Base-by-base conservation (phyloP, 2,329 filamentous ascomycete species). In the Penicillium sp. region DNA sequence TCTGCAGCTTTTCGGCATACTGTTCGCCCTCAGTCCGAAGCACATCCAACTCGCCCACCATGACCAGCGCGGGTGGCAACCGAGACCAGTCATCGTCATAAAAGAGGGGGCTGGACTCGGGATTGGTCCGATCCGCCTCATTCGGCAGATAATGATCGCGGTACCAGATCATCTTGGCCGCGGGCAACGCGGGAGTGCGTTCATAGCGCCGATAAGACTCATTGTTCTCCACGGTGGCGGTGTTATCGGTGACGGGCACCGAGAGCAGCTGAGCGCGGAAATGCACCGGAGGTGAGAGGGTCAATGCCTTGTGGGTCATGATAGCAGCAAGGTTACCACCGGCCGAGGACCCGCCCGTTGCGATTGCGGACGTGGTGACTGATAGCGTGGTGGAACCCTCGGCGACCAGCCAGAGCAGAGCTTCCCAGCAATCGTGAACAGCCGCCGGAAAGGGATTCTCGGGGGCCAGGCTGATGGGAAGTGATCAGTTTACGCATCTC, bases 141-240 rank as follows among this genome's bases (percentile, higher is more conserved):
- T 77, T 66, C 0, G 79, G 79, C 1, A 83, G 71, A 63, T 82
- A 83, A 60, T 80, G 77, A 15, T 73, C 60, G n/a, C 80, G 71
- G 58, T 81, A 83, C 80, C 81, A 83, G 42, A 79, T 61, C 80
- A 83, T 83, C 63, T 82, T 82, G 3, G 67, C 67, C 0, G 79
- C 78, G 0, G 80, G 76, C 1, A 82, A 69, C 0, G 79, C 77
- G 0, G 79, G 74, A 0, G 75, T 72, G 57, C 75, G 69, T 56
- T 81, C 69, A 58, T 79, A 80, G 39, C 75, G 72, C 13, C 64
- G 69, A 72, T 77, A 83, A 3, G 77, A 76, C 1, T 64, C 58
- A 48, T 72, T 78, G 47, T 67, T 76, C 7, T 56, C 62, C 0
- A 71, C 59, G 12, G 66, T 66, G 6, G 79, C 79, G 1, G 78